A percentile compares a stretch with the other conserved stretches of the same genome.
These are phyloP conservation scores for Puccinellia tenuiflora DNA, from an alignment of 176 grass and related monocot species.

Conservation along the genomic window DNA sequence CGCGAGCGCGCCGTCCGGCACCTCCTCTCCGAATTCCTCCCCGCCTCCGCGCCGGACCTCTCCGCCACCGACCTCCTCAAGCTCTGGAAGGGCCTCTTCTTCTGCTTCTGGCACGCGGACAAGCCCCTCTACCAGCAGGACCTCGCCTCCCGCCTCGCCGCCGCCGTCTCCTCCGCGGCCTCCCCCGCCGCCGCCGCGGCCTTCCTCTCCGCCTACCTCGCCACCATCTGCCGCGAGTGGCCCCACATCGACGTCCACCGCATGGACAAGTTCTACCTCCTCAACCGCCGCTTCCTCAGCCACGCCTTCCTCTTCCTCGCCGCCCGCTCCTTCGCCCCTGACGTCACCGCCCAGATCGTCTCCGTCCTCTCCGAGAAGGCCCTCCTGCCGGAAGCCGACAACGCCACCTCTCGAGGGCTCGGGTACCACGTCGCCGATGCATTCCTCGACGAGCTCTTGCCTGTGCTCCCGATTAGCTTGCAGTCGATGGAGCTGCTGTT, in stretches of 20 bases:
- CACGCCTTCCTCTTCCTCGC: conserved; percentile 64
- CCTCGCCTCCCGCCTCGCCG: conserved; percentile 65
- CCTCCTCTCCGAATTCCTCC: conserved; percentile 44
- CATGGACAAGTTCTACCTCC: conserved; percentile 96
- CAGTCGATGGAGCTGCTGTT: conserved; percentile 40
- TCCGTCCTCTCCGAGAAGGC: conserved; percentile 45
- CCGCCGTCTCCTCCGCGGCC: conserved; percentile 40
- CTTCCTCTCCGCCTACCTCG: conserved; percentile 60
- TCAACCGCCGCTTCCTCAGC: conserved; percentile 67
- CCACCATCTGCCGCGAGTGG: conserved; percentile 92
- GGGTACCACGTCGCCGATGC: conserved; percentile 76
- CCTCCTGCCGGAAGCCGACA: conserved; percentile 41
- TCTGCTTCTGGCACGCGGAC: conserved; percentile 97
- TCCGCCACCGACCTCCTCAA: conserved; percentile 55
- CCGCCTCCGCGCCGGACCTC: conserved; percentile 22
- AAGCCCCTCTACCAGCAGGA: conserved; percentile 59
- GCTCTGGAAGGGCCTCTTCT: conserved; percentile 99
- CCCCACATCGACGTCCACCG: conserved; percentile 74
- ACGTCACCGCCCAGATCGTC: conserved; percentile 27
- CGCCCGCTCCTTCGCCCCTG: conserved; percentile 41
- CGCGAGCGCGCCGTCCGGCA: conserved; percentile 54
- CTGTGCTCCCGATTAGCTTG: conserved; percentile 48
- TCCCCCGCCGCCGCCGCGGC: conserved; percentile 28
- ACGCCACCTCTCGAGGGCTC: conserved; percentile 31
- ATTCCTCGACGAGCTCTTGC: conserved; percentile 72